Evolutionary conservation across 1,284 basidiomycete species (phyloP), one percentile per base, ranked within the genome.

Genomic region (Trichosporon coremiiforme): DNA sequence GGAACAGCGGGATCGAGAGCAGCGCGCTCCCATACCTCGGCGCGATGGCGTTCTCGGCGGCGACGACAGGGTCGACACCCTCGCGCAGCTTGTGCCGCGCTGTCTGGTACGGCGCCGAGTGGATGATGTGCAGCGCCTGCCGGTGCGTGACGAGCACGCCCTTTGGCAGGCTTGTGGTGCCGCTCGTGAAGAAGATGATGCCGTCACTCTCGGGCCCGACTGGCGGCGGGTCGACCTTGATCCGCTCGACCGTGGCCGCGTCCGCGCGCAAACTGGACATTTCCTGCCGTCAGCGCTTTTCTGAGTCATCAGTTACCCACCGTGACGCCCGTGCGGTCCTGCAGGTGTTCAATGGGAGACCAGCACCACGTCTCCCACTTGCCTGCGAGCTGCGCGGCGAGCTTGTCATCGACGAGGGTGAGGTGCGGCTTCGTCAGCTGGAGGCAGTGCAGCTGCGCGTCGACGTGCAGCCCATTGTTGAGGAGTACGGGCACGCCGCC

Each of bases 91-190:
- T 5, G 67, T 70, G 64, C 75, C 80, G 78, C 20, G 66, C 53
- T 4, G 33, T 47, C 5, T 69, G 57, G 68, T 67, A 69, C 10
- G 64, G 47, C 4, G 45, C 45, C 17, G 65, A 36, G 55, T 36
- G 31, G 36, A 66, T n/a, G 29, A 69, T 69, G 77, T 81, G 77
- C 8, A 82, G 67, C 2, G 78, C 79, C 73, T 77, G 77, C 12
- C 80, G 71, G 65, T 82, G 80, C 1, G 79, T 79, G 36, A 79
- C 80, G 20, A 82, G 73, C 1, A 82, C 80, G 1, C 79, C 80
- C 70, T 81, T 82, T 7, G 79, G 78, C 25, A 73, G 68, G 2
- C 77, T 77, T 35, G 79, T 80, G 38, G 79, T 82, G 63, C 71
- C 73, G 17, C 70, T 71, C 8, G 81, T 79, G 72, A 80, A 82